Percentiles rank a stretch among this genome's conserved stretches.
phyloP scores from a whole-genome alignment of 352 stramenopile species.

The Phytophthora hybrid region DNA sequence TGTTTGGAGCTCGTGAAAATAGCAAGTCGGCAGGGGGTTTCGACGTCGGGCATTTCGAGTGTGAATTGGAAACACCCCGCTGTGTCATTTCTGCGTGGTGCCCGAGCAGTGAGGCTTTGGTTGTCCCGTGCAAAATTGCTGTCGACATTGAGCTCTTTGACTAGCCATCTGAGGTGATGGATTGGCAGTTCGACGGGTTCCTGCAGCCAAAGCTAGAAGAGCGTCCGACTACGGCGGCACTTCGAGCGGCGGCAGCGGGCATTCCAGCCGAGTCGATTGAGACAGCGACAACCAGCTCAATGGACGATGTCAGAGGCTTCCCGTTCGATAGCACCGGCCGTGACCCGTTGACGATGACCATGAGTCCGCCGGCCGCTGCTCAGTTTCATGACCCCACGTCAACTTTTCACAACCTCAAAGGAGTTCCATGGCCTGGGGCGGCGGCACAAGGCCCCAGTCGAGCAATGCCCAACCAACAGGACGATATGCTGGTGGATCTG shows the following conservation, averaged over 20 bases:
- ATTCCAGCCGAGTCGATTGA: slow-evolving; percentile 30
- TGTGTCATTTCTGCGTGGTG: slow-evolving; percentile 15
- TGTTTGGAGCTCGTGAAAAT: slow-evolving; percentile 26
- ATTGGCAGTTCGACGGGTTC: slow-evolving; percentile 50
- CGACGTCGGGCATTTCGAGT: slow-evolving; percentile 4
- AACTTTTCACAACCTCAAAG: slow-evolving; percentile 56
- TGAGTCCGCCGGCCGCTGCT: slow-evolving; percentile 62
- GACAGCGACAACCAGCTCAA: slow-evolving; percentile 27
- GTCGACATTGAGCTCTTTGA: slow-evolving; percentile 12
- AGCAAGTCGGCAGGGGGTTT: slow-evolving; percentile 29
- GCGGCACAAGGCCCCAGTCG: neutral
- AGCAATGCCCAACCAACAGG: slow-evolving; percentile 25
- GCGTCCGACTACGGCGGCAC: slow-evolving; percentile 25
- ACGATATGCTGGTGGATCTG: slow-evolving; percentile 58
- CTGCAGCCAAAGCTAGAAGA: slow-evolving; percentile 27
- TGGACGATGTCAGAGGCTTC: slow-evolving; percentile 26
- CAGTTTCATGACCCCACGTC: slow-evolving; percentile 60
- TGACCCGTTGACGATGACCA: slow-evolving; percentile 62
- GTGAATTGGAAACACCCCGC: slow-evolving; percentile 7
- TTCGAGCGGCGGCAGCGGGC: slow-evolving; percentile 20
- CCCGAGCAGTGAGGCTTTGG: neutral
- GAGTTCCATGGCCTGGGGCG: slow-evolving; percentile 27
- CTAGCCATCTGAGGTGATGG: slow-evolving; percentile 32
- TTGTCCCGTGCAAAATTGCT: neutral
- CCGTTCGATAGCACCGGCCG: slow-evolving; percentile 24